These are phyloP conservation scores for Rhodotorula mucilaginosa DNA, from an alignment of 1,284 basidiomycete genomes.

Conservation along the genomic window DNA sequence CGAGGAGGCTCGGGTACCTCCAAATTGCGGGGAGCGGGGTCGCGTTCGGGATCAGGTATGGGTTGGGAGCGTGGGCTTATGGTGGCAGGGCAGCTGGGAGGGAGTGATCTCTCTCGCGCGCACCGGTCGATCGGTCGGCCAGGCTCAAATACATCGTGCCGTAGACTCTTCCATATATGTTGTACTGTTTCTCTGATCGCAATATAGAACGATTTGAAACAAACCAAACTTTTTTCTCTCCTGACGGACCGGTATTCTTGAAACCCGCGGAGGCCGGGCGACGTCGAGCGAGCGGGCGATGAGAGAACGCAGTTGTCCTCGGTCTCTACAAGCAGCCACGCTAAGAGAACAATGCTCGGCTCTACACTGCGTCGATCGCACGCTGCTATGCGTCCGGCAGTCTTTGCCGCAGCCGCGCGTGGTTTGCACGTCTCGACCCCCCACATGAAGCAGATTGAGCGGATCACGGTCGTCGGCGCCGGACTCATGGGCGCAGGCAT, in stretches of 20 bases:
- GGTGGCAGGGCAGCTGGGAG: constrained; percentile 59
- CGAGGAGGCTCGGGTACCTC: constrained; percentile 65
- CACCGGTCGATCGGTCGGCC: too few species aligned
- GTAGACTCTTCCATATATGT: too few species aligned
- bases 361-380: not conserved
- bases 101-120: not conserved
- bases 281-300: too few species aligned
- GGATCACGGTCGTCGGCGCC: constrained; percentile 34
- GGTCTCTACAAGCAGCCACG: too few species aligned
- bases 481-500: constrained; percentile 57
- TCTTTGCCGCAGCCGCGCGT: not conserved
- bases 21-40: constrained; percentile 73
- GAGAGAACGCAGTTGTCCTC: too few species aligned
- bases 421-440: not conserved
- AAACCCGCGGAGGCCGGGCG: too few species aligned
- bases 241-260: too few species aligned
- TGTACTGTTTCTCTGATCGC: too few species aligned
- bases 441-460: constrained; percentile 18
- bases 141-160: not conserved
- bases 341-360: not conserved
- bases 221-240: too few species aligned
- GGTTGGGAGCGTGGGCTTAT: constrained; percentile 78
- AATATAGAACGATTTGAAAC: too few species aligned
- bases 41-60: constrained; percentile 82
- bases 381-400: not conserved